Evolutionary conservation across 805 yeast species (phyloP).

Genomic region (Kodamaea jinghongensis): DNA sequence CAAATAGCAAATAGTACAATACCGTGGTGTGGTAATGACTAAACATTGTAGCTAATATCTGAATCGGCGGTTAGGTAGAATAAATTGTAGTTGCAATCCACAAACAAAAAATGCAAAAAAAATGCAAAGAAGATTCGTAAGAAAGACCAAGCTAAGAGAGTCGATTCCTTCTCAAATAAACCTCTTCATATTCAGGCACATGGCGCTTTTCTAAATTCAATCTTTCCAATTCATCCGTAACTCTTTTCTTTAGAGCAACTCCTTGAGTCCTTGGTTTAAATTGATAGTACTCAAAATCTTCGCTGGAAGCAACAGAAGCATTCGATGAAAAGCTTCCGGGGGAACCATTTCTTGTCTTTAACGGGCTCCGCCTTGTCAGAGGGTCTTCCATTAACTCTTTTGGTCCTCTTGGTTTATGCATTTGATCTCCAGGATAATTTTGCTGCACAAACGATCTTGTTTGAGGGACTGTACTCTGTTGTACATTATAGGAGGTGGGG

Average conservation of each 20-base stretch:
- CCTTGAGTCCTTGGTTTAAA: constrained; percentile 7
- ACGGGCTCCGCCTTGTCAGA: constrained; percentile 29
- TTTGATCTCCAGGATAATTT: constrained; percentile 10
- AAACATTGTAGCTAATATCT: no score
- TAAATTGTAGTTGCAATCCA: no score
- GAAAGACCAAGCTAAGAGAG: not conserved
- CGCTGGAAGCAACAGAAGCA: constrained; percentile 17
- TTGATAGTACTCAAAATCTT: constrained; percentile 23
- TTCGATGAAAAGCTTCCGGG: constrained; percentile 3
- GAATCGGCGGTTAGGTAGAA: no score
- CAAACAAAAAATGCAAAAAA: no score
- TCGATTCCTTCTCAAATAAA: constrained; percentile 27
- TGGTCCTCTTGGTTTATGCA: constrained; percentile 39
- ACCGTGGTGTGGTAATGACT: no score
- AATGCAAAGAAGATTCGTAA: no score
- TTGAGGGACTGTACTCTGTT: constrained; percentile 12
- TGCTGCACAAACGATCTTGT: constrained; percentile 13
- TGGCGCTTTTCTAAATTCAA: constrained; percentile 36
- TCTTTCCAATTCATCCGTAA: constrained; percentile 43
- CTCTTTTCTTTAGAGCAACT: constrained; percentile 23
- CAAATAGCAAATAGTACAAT: no score
- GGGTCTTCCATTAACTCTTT: constrained; percentile 32
- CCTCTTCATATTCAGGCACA: constrained; percentile 41
- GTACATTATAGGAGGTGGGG: constrained; percentile 12
- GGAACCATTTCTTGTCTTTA: constrained; percentile 22